A percentile compares a stretch with the other conserved stretches of the same genome.
These are phyloP conservation scores for Nakazawaea molendinolei DNA, from an alignment of 805 yeast genomes.

Conservation along the genomic window DNA sequence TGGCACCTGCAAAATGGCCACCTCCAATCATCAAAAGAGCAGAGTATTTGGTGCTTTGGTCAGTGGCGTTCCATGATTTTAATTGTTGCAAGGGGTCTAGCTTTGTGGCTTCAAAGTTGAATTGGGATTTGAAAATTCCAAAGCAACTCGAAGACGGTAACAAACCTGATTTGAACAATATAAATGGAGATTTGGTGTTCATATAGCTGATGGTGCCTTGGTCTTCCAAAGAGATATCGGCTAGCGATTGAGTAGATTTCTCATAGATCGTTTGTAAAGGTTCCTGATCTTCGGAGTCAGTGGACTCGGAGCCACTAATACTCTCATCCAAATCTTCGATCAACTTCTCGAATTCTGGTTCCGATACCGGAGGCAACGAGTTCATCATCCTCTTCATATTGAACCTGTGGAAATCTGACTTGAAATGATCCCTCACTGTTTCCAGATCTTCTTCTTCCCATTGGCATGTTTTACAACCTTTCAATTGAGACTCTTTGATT, in stretches of 20 bases:
- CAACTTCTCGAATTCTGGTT: conserved; percentile 50
- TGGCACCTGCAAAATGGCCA: conserved; percentile 97
- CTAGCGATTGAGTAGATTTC: neutral
- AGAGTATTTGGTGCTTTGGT: conserved; percentile 35
- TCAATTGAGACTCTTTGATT: conserved; percentile 3
- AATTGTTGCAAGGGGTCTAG: conserved; percentile 45
- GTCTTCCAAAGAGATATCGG: conserved; percentile 13
- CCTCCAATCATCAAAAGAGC: conserved; percentile 94
- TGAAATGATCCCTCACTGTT: conserved; percentile 38
- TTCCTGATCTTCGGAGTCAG: conserved; percentile 11
- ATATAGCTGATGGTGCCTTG: conserved; percentile 42
- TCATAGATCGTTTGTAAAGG: conserved; percentile 18
- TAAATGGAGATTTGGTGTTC: conserved; percentile 65
- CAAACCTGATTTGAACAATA: conserved; percentile 46
- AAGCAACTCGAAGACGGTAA: conserved; percentile 43
- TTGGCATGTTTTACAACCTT: conserved; percentile 20
- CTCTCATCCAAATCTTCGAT: conserved; percentile 48
- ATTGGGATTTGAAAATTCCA: conserved; percentile 62
- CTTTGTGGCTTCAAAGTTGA: conserved; percentile 33
- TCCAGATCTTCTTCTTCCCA: conserved; percentile 14
- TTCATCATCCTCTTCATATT: conserved; percentile 49
- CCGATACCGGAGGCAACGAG: conserved; percentile 40
- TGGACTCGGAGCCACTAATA: conserved; percentile 55
- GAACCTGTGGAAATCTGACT: conserved; percentile 50
- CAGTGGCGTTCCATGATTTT: conserved; percentile 26